These are phyloP conservation scores for Thyridium curvatum DNA, from an alignment of 2,329 filamentous ascomycete species.

Conservation along the genomic window DNA sequence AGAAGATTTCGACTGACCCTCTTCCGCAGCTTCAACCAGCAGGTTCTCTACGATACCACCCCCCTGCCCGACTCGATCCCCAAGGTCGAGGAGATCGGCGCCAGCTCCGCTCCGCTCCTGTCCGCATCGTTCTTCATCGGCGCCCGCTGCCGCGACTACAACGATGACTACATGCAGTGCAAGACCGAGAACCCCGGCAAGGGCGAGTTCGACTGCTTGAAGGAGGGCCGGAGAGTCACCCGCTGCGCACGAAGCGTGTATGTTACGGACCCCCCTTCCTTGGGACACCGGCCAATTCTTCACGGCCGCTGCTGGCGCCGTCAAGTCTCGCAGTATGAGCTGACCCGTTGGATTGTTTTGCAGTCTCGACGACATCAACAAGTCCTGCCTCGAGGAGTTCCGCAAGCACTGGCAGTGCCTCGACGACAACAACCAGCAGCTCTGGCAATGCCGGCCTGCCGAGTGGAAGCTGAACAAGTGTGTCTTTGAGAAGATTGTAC, in stretches of 20 bases:
- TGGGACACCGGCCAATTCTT: not conserved
- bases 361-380: conserved; percentile 93
- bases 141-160: conserved; percentile 87
- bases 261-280: conserved; percentile 34
- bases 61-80: conserved; percentile 90
- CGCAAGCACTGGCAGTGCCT: conserved; percentile 91
- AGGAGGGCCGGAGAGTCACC: conserved; percentile 93
- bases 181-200: conserved; percentile 88
- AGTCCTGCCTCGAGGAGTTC: conserved; percentile 86
- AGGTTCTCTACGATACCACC: conserved; percentile 90
- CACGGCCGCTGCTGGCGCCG: not conserved
- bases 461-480: conserved; percentile 93
- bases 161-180: conserved; percentile 99
- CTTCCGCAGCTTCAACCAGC: conserved; percentile 77
- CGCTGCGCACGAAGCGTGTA: conserved; percentile 96
- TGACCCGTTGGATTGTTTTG: conserved; percentile 3
- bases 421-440: conserved; percentile 94
- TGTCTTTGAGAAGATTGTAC: conserved; percentile 88
- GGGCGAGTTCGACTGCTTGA: conserved; percentile 91
- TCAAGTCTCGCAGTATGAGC: not conserved
- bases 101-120: conserved; percentile 85
- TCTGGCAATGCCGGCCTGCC: conserved; percentile 86
- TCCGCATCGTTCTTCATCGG: conserved; percentile 97
- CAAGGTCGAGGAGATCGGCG: conserved; percentile 86
- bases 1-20: conserved; percentile 1